A percentile compares a stretch with the other conserved stretches of the same genome.
These are phyloP conservation scores for Solanum lignicaule DNA, from an alignment of 257 asterid genomes.

Conservation along the genomic window DNA sequence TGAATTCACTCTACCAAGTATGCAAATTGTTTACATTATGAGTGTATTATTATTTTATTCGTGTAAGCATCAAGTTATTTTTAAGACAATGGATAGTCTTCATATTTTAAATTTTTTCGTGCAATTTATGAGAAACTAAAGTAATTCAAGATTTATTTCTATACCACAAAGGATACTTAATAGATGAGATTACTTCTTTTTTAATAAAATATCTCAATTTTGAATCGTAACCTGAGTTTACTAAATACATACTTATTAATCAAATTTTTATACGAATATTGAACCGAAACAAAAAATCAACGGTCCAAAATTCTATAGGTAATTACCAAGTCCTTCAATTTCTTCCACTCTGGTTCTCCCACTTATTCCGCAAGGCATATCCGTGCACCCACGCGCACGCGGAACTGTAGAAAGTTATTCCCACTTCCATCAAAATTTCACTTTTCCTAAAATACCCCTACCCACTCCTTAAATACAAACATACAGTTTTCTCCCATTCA, in stretches of 20 bases:
- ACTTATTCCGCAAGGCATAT: background rate
- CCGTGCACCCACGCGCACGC: background rate
- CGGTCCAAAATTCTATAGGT: background rate
- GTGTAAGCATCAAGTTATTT: no score
- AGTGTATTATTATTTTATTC: no score
- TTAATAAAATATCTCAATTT: no score
- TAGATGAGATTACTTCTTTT: no score
- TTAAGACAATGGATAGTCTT: no score
- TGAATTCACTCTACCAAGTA: background rate
- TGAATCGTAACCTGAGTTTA: no score
- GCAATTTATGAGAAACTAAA: background rate
- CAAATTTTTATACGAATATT: no score
- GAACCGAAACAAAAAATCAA: background rate
- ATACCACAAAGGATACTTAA: no score
- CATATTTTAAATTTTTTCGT: background rate
- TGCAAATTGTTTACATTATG: background rate
- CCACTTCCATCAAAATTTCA: background rate
- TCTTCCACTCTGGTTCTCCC: background rate
- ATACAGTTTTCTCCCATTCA: background rate
- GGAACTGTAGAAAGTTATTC: background rate
- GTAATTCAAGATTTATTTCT: background rate
- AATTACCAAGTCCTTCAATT: background rate
- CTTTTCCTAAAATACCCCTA: slow-evolving; percentile 2
- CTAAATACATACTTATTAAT: no score
- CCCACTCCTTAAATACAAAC: background rate